Base-by-base conservation (phyloP, 2,329 filamentous ascomycete genomes). In the Pyrenophora graminea region DNA sequence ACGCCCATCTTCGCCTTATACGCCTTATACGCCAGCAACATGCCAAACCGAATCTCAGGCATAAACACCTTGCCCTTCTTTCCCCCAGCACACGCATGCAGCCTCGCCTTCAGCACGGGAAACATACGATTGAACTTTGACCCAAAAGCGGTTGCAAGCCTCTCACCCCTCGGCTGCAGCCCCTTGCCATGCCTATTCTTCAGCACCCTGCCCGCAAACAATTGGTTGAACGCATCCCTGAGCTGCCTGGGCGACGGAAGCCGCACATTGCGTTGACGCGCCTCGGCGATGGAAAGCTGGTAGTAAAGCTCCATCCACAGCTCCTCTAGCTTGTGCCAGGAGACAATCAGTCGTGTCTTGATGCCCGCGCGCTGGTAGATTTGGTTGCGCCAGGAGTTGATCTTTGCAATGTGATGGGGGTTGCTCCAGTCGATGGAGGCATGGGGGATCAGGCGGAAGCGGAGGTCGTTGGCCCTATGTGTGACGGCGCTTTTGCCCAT, bases 301-400 rank as follows among this genome's bases (percentile, higher is more conserved):
- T 42, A 63, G 37, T 55, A 62, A 1, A 66, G 46, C 34, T 66
- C 61, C 17, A 63, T 34, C 45, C 48, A 66, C 1, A 52, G 42
- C 12, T 61, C 57, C 37, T 66, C 63, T 5, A 56, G 41, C 2
- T 49, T 46, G 27, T 58, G 45, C 60, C 59, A 66, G 23, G 57
- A 39, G 8, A 31, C 45, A 6, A 63, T 53, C 0, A 41, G 32
- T 17, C 61, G 60, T 2, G 53, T 42, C 38, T 59, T 60, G 6
- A 62, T 41, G 9, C 63, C 63, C 0, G 58, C 62, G 9, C 62
- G 62, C 6, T 51, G 49, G 45, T 61, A 66, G 33, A 66, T 57
- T 15, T 64, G 63, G 40, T 59, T 60, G 41, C 60, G 55, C 63
- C 63, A 66, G 0, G 48, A 39, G 39, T 66, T 66, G 51, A 66